phyloP scores from a whole-genome alignment of 169 alveolate genomes.

The Cryptosporidium sp. region DNA sequence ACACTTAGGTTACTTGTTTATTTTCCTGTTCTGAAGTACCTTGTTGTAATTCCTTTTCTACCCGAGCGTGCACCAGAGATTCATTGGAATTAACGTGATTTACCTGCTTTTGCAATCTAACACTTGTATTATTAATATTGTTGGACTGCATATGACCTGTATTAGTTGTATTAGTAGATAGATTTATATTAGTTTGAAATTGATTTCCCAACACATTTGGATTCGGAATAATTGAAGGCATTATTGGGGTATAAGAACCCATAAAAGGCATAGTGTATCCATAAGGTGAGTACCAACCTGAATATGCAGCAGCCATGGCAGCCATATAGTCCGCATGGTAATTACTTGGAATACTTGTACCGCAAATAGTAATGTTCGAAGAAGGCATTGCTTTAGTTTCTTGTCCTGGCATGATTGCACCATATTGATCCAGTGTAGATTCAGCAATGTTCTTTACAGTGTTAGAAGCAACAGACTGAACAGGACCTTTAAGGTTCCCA shows the following conservation, averaged over 20 bases:
- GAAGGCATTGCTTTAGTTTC: constrained; percentile 72
- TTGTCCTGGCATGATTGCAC: constrained; percentile 57
- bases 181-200: constrained; percentile 39
- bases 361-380: constrained; percentile 45
- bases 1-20: constrained; percentile 6
- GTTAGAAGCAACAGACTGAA: not conserved
- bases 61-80: constrained; percentile 36
- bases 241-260: constrained; percentile 47
- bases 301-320: constrained; percentile 68
- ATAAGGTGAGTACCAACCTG: constrained; percentile 72
- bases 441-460: constrained; percentile 31
- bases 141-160: constrained; percentile 36
- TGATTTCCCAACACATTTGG: constrained; percentile 53
- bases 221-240: constrained; percentile 60
- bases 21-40: constrained; percentile 55
- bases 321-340: constrained; percentile 70
- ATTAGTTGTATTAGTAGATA: constrained; percentile 2
- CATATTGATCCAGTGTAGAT: constrained; percentile 60
- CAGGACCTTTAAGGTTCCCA: not conserved
- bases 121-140: not conserved
- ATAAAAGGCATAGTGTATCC: constrained; percentile 69
- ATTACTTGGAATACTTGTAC: constrained; percentile 27
- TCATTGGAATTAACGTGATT: constrained; percentile 35
- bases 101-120: constrained; percentile 47
- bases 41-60: constrained; percentile 42